Evolutionary conservation across 148 eudicot genomes (phyloP), one percentile per base, ranked within the genome.

Genomic region (Nepenthes mirabilis): DNA sequence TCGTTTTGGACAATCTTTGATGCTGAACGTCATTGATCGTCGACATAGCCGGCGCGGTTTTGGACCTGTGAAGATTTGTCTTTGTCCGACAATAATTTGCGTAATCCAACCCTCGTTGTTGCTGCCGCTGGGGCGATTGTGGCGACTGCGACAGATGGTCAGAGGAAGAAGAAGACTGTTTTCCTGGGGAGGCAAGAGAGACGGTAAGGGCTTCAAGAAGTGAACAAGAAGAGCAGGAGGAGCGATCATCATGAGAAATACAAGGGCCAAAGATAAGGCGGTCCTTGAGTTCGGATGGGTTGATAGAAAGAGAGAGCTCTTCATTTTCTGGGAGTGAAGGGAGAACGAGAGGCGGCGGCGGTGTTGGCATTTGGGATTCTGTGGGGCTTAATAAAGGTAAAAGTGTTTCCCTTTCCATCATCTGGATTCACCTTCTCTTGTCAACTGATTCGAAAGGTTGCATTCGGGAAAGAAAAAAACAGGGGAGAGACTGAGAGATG

Each of bases 1-100:
- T 76, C 2, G 86, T 82, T 47, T 78, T 68, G 1, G 62, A 47
- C 11, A 40, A 56, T 34, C 54, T 63, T 9, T 43, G 73, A 34
- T 68, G 54, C 56, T 36, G 43, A 61, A 79, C 56, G 51, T 88
- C 94, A 61, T 82, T 82, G 49, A 91, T 80, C 14, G 76, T 75
- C 40, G 90, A 83, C 96, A 91, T 82, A 33, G 98, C 98, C 9
- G 98, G 98, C 0, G 98, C 98, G 2, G 98, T 91, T 65, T 77
- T 91, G 2, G 94, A 82, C 71, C 96, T 65, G 11, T 91, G 95
- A 14, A 91, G 76, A 45, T 66, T 77, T 32, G 72, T 64, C 63
- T 78, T 87, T 48, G 57, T 67, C 54, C 62, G 59, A 2, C 52
- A 59, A 34, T 65, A 74, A 71, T 70, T 73, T 5, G 91, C 93